Evolutionary conservation across 495 filamentous ascomycete species (phyloP).

Genomic region (Eremomyces bilateralis): DNA sequence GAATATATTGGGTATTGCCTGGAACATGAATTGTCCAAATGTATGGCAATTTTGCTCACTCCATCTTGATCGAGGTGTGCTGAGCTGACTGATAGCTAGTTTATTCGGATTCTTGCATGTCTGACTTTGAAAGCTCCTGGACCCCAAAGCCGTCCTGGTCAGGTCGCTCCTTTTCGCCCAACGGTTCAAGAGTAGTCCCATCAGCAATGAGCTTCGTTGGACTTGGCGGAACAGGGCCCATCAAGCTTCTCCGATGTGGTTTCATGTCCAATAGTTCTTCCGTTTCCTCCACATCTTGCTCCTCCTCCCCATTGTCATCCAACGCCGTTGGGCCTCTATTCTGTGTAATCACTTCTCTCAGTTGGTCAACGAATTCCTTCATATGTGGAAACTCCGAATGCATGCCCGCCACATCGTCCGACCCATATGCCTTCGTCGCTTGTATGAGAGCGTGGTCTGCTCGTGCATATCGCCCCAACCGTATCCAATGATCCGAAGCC

Average conservation of each 20-base stretch:
- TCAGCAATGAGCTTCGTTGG: too few species aligned
- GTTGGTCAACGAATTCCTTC: constrained; percentile 34
- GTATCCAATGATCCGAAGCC: constrained; percentile 64
- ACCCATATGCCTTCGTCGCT: constrained; percentile 1
- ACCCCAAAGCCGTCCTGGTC: too few species aligned
- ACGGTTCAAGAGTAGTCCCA: too few species aligned
- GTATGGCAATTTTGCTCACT: too few species aligned
- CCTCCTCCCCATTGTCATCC: constrained; percentile 1
- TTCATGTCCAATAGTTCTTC: neutral
- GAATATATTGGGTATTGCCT: too few species aligned
- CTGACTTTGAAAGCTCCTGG: too few species aligned
- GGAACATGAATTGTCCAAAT: too few species aligned
- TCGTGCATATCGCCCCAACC: constrained; percentile 19
- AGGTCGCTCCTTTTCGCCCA: too few species aligned
- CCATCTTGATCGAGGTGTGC: too few species aligned
- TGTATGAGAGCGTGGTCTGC: neutral
- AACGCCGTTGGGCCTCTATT: neutral
- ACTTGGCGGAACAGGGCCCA: neutral
- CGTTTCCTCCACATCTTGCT: constrained; percentile 5
- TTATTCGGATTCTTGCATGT: too few species aligned
- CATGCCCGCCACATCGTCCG: constrained; percentile 16
- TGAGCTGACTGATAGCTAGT: too few species aligned
- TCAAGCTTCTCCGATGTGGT: neutral
- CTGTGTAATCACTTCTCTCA: constrained; percentile 18
- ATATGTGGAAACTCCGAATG: constrained; percentile 31